Percentiles rank a stretch among this genome's conserved stretches.
Conservation (phyloP, 768 basidiomycete species). For the Trametes maxima region DNA sequence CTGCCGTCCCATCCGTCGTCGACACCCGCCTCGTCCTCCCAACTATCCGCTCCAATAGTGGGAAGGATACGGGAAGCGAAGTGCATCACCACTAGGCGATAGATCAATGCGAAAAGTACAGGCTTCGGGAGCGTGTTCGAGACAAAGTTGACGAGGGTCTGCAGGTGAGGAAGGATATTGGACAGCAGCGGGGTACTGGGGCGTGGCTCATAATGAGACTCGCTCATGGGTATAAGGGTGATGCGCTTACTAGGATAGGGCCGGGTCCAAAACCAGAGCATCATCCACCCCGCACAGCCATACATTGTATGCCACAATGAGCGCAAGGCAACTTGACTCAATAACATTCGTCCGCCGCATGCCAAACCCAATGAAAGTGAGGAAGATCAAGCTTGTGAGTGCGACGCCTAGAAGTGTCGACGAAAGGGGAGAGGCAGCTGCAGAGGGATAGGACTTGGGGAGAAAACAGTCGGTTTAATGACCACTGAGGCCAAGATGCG, state of each 20-base stretch:
- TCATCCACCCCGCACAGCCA: conserved; percentile 88
- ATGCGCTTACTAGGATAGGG: conserved; percentile 71
- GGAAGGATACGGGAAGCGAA: conserved; percentile 82
- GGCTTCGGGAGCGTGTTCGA: conserved; percentile 86
- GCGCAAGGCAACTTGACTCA: conserved; percentile 84
- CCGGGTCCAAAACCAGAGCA: conserved; percentile 69
- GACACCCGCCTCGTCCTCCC: conserved; percentile 67
- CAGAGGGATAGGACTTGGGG: conserved; percentile 76
- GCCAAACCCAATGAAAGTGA: conserved; percentile 90
- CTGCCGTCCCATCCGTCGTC: conserved; percentile 72
- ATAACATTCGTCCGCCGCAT: conserved; percentile 89
- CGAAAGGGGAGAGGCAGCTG: conserved; percentile 81
- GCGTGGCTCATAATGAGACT: background rate
- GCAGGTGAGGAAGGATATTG: conserved; percentile 80
- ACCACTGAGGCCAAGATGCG: background rate
- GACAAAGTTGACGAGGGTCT: conserved; percentile 78
- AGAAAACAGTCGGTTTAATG: conserved; percentile 15
- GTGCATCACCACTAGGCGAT: conserved; percentile 80
- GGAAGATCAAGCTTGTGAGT: conserved; percentile 84
- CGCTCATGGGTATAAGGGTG: background rate
- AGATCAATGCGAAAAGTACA: conserved; percentile 75
- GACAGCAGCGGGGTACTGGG: conserved; percentile 71
- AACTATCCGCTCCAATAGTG: conserved; percentile 79
- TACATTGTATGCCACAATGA: conserved; percentile 88
- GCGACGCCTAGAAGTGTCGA: conserved; percentile 89